Evolutionary conservation across 371 early-diverging fungal species (phyloP), one percentile per base, ranked within the genome.

Genomic region (Fennellomyces sp.): DNA sequence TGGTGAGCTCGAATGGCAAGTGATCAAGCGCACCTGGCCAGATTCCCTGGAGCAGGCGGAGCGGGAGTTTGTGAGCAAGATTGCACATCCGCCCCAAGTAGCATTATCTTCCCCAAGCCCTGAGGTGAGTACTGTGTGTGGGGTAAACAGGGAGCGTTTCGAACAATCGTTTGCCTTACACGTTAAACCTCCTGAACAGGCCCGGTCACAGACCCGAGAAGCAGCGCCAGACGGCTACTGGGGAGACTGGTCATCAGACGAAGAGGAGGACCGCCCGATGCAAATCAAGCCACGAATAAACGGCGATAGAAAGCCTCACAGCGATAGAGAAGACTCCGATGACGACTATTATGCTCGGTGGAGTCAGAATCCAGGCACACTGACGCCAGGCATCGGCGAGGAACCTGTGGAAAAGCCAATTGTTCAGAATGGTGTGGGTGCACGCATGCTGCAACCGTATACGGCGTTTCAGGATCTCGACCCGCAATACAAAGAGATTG

Each of bases 231-330:
- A 75, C 5, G 81, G 68, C 54, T 80, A 81, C 51, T 81, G 81
- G 78, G 78, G 78, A 3, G 73, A 70, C 15, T 81, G 81, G 78
- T 75, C 77, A 13, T 73, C 74, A 3, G 39, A 71, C 30, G 81
- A 81, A 51, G 72, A 42, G 39, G 42, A 58, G 19, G 56, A 64
- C 15, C n/a, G 60, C 26, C 31, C 48, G 54, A 17, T 60, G 28
- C 29, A 60, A 31, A 49, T 31, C 33, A 64, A 21, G 23, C 55
- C 63, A 2, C 33, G 48, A 21, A 13, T 41, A 35, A 3, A 29
- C 13, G 47, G 45, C 35, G 47, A 45, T n/a, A 25, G 35, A 27
- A 29, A 23, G 33, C 35, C 11, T 33, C 48, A 48, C 2, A 25
- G 25, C 4, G 59, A 54, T 23, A 68, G 68, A 8, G 55, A 54